Percentiles rank a stretch among this genome's conserved stretches.
phyloP scores from a whole-genome alignment of 2,329 filamentous ascomycete species.

The Nannizzia gypsea region DNA sequence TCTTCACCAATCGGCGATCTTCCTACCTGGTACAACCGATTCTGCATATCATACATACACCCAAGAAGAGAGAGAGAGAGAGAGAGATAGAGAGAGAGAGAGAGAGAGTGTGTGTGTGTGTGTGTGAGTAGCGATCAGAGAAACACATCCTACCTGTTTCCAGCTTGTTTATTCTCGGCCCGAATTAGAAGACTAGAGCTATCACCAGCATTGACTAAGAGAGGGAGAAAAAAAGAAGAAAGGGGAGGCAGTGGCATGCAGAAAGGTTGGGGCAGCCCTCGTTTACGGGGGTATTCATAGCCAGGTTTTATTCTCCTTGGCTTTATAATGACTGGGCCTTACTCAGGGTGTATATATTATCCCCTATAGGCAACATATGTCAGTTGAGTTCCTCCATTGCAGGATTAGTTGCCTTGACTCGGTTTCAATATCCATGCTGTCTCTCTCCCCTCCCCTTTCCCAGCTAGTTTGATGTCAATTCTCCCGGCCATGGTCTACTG shows the following conservation, averaged over 20 bases:
- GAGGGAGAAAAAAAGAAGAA: not conserved
- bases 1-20: conserved; percentile 4
- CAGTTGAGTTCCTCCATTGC: too few relatives aligned
- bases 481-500: not conserved
- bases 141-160: not conserved
- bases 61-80: too few relatives aligned
- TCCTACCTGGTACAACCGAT: not conserved
- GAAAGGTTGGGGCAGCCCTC: too few relatives aligned
- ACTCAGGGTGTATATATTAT: not conserved
- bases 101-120: too few relatives aligned
- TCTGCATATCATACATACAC: not conserved
- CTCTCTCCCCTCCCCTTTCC: too few relatives aligned
- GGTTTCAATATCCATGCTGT: too few relatives aligned
- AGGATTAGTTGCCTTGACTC: too few relatives aligned
- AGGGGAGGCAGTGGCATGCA: too few relatives aligned
- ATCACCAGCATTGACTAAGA: not conserved
- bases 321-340: not conserved
- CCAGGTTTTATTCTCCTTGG: not conserved
- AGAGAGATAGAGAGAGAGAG: not conserved
- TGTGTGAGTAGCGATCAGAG: too few relatives aligned
- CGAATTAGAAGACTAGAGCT: not conserved
- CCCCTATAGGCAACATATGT: too few relatives aligned
- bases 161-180: not conserved
- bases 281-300: too few relatives aligned
- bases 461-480: not conserved